Base-by-base conservation (phyloP, 441 rosid species). In the Corymbia citriodora region DNA sequence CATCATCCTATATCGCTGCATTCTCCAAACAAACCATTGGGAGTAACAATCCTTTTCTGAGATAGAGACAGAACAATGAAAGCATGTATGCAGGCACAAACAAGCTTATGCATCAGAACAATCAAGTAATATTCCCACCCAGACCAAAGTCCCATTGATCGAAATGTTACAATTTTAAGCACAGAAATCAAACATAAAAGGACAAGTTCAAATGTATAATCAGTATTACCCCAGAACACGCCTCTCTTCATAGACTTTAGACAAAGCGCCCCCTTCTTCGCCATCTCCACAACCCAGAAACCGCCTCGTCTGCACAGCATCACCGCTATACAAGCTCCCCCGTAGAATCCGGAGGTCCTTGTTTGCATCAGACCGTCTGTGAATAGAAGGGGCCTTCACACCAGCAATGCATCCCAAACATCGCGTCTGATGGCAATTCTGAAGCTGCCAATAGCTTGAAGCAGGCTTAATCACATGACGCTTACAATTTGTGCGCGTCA, bases 211-310 rank as follows among this genome's bases (percentile, higher is more conserved):
- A 83, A 61, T 1, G 85, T 4, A 79, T 12, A 45, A 45, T 79
- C 85, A 79, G 52, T 7, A 79, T 90, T 94, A 97, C 98, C 99
- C 99, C 88, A 98, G 57, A 40, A 96, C 96, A 83, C 95, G 95
- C 81, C 97, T 94, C 92, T 98, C 99, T 93, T 98, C 96, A 61
- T 97, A 95, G 92, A 97, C 96, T 90, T 96, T 98, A 11, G 99
- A 97, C 54, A 98, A 89, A 91, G 93, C 96, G 89, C 94, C 93
- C 16, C 96, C 98, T 93, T 96, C 99, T 89, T 98, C 99, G 3
- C 98, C 99, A 82, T 97, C 99, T 55, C 99, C 99, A 55, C 98
- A 96, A n/a, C 99, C 99, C 81, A 97, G 94, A 95, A 98, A 96
- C 87, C 88, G 93, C 92, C 99, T 95, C 89, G 93, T 95, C 55